These are phyloP conservation scores for Thuidium tamariscinum DNA, from an alignment of 225 moss, liverwort and hornwort genomes.

Conservation along the genomic window DNA sequence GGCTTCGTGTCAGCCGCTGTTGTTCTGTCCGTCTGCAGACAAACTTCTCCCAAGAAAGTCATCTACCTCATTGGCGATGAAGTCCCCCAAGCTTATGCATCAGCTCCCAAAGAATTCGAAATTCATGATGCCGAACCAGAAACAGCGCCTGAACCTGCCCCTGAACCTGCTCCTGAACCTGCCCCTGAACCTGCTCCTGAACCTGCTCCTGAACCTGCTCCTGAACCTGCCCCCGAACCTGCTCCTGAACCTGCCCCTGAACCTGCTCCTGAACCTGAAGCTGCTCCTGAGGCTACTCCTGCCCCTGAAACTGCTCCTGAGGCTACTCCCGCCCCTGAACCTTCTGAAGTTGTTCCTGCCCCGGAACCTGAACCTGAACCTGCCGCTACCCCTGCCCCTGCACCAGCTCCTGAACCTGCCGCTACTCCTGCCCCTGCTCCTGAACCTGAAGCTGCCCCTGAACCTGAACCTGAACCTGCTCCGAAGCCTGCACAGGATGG, in stretches of 20 bases:
- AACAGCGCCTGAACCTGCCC: background rate
- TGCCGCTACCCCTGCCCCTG: background rate
- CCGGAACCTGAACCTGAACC: background rate
- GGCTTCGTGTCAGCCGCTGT: constrained; percentile 21
- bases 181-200: background rate
- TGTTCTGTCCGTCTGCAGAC: constrained; percentile 16
- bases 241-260: background rate
- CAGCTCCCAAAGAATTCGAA: constrained; percentile 3
- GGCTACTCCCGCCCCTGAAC: background rate
- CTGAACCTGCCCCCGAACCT: background rate
- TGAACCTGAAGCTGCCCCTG: background rate
- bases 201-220: background rate
- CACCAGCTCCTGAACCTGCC: background rate
- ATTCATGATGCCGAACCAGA: constrained; percentile 7
- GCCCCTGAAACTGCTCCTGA: background rate
- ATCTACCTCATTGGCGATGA: constrained; percentile 28
- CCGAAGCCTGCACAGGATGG: background rate
- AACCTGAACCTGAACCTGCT: background rate
- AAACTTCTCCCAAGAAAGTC: constrained; percentile 33
- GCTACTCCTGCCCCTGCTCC: background rate
- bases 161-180: background rate
- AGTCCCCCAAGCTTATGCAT: constrained; percentile 1
- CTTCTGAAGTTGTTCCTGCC: background rate
- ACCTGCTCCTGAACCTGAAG: background rate
- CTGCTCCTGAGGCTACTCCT: background rate